Conservation (phyloP, 2,329 filamentous ascomycete genomes). For the Phoma sp. region DNA sequence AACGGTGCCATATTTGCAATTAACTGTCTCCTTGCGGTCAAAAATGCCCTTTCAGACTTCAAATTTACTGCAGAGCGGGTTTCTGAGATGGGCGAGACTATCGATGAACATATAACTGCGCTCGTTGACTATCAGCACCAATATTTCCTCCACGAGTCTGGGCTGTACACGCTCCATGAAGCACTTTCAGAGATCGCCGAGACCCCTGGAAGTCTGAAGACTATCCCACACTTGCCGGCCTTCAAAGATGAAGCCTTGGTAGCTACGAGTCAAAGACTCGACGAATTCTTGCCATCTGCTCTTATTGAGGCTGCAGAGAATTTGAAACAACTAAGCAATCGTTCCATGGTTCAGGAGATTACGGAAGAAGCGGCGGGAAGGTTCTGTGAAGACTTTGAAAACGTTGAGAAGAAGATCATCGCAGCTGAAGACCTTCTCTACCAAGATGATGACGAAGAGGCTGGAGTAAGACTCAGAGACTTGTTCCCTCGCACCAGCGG, state of each 20-base stretch:
- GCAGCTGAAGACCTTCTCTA: conserved; percentile 61
- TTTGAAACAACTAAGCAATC: conserved; percentile 74
- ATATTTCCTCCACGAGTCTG: conserved; percentile 78
- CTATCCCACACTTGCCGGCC: conserved; percentile 60
- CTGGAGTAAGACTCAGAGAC: conserved; percentile 54
- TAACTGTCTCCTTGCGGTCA: conserved; percentile 71
- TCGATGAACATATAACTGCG: conserved; percentile 62
- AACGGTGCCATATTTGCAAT: conserved; percentile 71
- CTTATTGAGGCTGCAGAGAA: conserved; percentile 90
- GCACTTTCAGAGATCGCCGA: conserved; percentile 58
- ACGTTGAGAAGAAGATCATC: conserved; percentile 66
- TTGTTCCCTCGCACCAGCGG: conserved; percentile 68
- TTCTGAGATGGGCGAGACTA: conserved; percentile 61
- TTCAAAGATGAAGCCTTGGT: conserved; percentile 68
- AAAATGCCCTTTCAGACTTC: conserved; percentile 62
- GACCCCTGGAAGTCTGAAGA: conserved; percentile 58
- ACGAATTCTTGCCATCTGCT: conserved; percentile 90
- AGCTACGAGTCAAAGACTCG: conserved; percentile 74
- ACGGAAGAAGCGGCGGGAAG: conserved; percentile 81
- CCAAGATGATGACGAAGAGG: conserved; percentile 46
- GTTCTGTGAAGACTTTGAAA: conserved; percentile 86
- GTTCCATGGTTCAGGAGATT: conserved; percentile 72
- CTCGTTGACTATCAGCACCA: conserved; percentile 72
- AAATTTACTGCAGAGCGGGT: conserved; percentile 67
- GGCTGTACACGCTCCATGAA: conserved; percentile 68